phyloP scores from a whole-genome alignment of 371 early-diverging fungal species.

The Quaeritorhiza haematococci region DNA sequence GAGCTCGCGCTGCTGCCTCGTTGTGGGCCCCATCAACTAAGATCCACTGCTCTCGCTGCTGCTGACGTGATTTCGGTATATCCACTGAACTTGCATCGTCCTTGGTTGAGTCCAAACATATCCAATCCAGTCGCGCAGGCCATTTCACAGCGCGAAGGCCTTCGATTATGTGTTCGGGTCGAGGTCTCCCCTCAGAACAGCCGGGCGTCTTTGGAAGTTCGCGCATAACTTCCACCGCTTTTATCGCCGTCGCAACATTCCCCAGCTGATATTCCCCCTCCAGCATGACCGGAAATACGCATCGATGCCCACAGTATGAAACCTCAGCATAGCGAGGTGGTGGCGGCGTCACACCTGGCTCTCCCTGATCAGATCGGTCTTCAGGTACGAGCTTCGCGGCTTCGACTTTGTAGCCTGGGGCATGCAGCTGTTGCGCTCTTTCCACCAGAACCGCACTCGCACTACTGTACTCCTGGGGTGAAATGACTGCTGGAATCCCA shows the following conservation, averaged over 20 bases:
- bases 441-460: not conserved
- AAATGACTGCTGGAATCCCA: conserved; percentile 17
- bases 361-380: no score
- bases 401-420: no score
- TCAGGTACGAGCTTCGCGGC: no score
- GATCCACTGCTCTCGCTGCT: conserved; percentile 23
- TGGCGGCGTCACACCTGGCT: not conserved
- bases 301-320: not conserved
- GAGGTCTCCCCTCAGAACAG: conserved; percentile 12
- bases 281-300: conserved; percentile 36
- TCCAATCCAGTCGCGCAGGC: conserved; percentile 82
- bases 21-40: conserved; percentile 91
- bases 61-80: not conserved
- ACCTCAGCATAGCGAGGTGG: not conserved
- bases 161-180: conserved; percentile 36
- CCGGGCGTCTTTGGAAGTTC: conserved; percentile 7
- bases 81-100: no score
- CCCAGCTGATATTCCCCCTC: conserved; percentile 73
- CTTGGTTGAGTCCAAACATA: conserved; percentile 13
- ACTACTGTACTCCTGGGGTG: conserved; percentile 18
- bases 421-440: not conserved
- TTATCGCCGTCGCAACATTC: conserved; percentile 72
- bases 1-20: conserved; percentile 58
- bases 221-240: conserved; percentile 47
- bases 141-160: conserved; percentile 53